Base-by-base conservation (phyloP, 805 yeast species). In the Pichia paraexigua region DNA sequence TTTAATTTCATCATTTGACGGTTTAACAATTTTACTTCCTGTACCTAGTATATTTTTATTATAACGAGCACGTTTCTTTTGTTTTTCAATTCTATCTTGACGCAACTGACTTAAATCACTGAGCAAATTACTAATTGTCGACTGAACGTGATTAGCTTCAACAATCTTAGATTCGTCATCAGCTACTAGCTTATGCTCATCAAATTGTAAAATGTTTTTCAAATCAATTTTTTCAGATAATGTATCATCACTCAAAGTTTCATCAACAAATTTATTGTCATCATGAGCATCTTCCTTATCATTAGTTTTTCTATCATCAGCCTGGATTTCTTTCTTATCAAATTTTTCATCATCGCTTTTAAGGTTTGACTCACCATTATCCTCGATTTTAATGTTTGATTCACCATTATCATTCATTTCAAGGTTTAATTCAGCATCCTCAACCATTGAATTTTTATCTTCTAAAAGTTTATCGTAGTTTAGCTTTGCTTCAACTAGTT, bases 51-150 rank as follows among this genome's bases (percentile, higher is more conserved):
- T 48, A 17, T 57, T 45, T 60, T 58, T 40, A 27, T 53, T 47
- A 24, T 53, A 50, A 21, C 53, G 53, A 11, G 35, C 46, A 49
- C 52, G 53, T 18, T 41, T 47, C 35, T 47, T 51, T 44, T 51
- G 53, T 2, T 24, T 21, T 18, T 47, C 46, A 45, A 45, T 56
- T 55, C 89, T 72, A 42, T 67, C 60, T 18, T 74, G 69, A 62
- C 86, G 82, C 32, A 79, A 53, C 24, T 67, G 66, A 55, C 78
- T 78, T 25, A 86, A 63, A 52, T 79, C 75, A 12, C 72, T 56
- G 22, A 86, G 58, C 43, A 76, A 66, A 44, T 67, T 60, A 28
- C 75, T 72, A 39, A 83, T 71, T 20, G 71, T 65, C 47, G 74
- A 61, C 49, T 68, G 71, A 24, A 58, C 56, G n/a, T 54, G 51